Evolutionary conservation across 2,329 filamentous ascomycete genomes (phyloP).

Genomic region (Lomentospora prolificans): DNA sequence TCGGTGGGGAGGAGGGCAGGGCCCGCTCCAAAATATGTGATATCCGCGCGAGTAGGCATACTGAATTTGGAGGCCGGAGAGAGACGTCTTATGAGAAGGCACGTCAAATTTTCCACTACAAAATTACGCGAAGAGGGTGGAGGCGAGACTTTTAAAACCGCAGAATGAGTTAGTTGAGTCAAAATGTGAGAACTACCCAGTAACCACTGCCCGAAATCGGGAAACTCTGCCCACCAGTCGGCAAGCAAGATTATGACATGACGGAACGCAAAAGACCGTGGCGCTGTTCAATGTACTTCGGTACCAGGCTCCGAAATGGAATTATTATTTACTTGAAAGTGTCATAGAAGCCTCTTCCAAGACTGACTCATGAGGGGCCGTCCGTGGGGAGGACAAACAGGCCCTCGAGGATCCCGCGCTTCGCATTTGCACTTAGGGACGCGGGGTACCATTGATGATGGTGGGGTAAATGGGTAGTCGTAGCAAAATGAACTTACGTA

Average conservation of each 20-base stretch:
- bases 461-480: no score
- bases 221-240: neutral
- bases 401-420: no score
- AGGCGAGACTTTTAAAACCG: neutral
- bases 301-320: neutral
- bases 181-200: neutral
- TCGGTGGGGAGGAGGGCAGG: slow-evolving; percentile 76
- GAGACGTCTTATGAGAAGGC: neutral
- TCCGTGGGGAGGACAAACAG: no score
- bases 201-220: neutral
- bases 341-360: neutral
- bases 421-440: no score
- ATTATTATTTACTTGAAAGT: neutral
- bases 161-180: no score
- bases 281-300: neutral
- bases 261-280: neutral
- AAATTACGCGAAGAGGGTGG: neutral
- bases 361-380: neutral
- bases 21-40: slow-evolving; percentile 63
- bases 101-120: neutral
- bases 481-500: no score
- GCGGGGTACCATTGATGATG: no score
- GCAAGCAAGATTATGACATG: neutral
- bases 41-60: slow-evolving; percentile 63
- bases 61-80: neutral